phyloP scores from a whole-genome alignment of 805 yeast species.

The Monosporozyma solicola region DNA sequence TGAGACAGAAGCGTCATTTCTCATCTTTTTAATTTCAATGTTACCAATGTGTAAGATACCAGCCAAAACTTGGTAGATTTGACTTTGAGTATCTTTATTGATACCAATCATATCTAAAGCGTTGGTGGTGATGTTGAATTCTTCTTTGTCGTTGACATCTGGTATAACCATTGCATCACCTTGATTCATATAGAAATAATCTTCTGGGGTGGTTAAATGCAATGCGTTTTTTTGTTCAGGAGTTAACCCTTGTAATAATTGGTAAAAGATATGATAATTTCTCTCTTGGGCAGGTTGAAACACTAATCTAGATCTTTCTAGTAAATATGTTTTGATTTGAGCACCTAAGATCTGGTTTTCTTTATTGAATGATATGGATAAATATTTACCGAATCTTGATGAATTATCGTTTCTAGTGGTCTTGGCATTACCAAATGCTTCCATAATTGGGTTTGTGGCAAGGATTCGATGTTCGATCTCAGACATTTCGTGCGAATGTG shows the following conservation, averaged over 20 bases:
- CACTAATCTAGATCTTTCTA: conserved; percentile 90
- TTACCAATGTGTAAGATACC: conserved; percentile 91
- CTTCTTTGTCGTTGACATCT: conserved; percentile 75
- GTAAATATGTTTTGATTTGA: conserved; percentile 79
- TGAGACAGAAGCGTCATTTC: conserved; percentile 72
- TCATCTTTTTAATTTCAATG: conserved; percentile 74
- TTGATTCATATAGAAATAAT: conserved; percentile 77
- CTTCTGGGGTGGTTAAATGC: conserved; percentile 54
- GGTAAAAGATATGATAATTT: conserved; percentile 93
- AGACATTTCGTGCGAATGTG: conserved; percentile 52
- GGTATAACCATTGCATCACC: conserved; percentile 68
- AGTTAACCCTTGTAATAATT: conserved; percentile 65
- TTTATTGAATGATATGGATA: conserved; percentile 78
- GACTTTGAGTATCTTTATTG: conserved; percentile 44
- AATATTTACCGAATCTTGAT: conserved; percentile 90
- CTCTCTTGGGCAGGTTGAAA: conserved; percentile 85
- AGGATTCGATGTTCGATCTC: conserved; percentile 87
- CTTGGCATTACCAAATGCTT: conserved; percentile 92
- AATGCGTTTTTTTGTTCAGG: conserved; percentile 44
- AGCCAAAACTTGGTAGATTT: conserved; percentile 72
- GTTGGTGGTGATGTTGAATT: conserved; percentile 62
- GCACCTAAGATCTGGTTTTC: conserved; percentile 87
- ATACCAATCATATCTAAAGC: conserved; percentile 80
- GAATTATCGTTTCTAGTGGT: conserved; percentile 87
- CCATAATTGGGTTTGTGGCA: conserved; percentile 91